Percentiles rank a stretch among this genome's conserved stretches.
These are phyloP conservation scores for Ceratobasidium papillatum DNA, from an alignment of 1,284 basidiomycete genomes.

Conservation along the genomic window DNA sequence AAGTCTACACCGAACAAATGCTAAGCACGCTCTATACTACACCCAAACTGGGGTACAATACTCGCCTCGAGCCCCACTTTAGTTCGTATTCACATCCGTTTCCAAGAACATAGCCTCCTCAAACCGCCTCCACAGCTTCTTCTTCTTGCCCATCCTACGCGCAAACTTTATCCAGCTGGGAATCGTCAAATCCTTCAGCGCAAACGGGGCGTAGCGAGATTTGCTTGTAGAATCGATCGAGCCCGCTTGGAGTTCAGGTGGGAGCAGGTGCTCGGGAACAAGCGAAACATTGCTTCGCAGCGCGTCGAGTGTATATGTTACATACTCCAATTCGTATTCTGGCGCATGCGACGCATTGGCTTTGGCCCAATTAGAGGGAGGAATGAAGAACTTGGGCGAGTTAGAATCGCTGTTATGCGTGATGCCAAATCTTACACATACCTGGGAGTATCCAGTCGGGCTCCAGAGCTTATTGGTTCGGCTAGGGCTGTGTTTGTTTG, in stretches of 20 bases:
- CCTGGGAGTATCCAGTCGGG: constrained; percentile 84
- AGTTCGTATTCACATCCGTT: not conserved
- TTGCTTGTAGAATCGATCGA: constrained; percentile 44
- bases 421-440: constrained; percentile 54
- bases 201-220: constrained; percentile 68
- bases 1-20: constrained; percentile 7
- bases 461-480: constrained; percentile 74
- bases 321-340: constrained; percentile 79
- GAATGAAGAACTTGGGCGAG: constrained; percentile 74
- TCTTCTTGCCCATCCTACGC: constrained; percentile 66
- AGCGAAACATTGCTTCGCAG: constrained; percentile 57
- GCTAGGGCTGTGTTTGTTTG: constrained; percentile 72
- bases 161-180: constrained; percentile 78
- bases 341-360: constrained; percentile 63
- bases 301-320: constrained; percentile 65
- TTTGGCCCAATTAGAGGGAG: constrained; percentile 64
- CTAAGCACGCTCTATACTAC: not conserved
- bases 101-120: constrained; percentile 74
- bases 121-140: constrained; percentile 72
- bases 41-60: constrained; percentile 7
- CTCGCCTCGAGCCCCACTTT: not conserved
- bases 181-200: constrained; percentile 78
- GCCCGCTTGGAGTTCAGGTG: constrained; percentile 57
- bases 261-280: constrained; percentile 73
- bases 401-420: constrained; percentile 49